Base-by-base conservation (phyloP, 768 basidiomycete species). In the Polyporus arcularius region DNA sequence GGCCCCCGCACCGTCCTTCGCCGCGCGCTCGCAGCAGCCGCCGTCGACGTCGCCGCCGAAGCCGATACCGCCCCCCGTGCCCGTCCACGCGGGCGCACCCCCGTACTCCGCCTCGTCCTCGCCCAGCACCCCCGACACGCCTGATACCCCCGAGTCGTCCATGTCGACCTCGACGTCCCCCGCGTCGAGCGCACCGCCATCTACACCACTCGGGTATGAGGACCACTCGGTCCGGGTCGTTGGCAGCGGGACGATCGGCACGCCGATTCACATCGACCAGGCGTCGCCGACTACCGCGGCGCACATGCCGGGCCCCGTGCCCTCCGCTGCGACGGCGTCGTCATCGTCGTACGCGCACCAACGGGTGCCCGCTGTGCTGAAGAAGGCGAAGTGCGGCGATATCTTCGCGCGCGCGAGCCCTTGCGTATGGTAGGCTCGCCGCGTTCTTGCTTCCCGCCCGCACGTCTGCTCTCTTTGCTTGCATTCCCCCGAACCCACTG, bases 151-250 rank as follows among this genome's bases (percentile, higher is more conserved):
- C 15, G 67, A 70, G 46, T 65, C 65, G 16, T 73, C 70, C 1
- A 71, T 69, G 53, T 73, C 72, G 30, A 67, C 61, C 6, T 70
- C 70, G 42, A 70, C 70, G 28, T 71, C 70, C 10, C 73, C 74
- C 21, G 71, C 72, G 30, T 69, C 70, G 16, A 67, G 70, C 42
- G 70, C 59, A 2, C 69, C 72, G 56, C 73, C 72, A 1, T 65
- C 67, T 28, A 74, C 72, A 39, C 73, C 72, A 8, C 65, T 65
- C 50, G 67, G 69, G 32, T 61, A 60, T 47, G 70, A 67, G 53
- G 67, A 70, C 65, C 49, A 57, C 61, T 63, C 35, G 21, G 66
- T 65, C 4, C 63, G 67, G 54, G 67, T 72, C 54, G 66, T 61
- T 16, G 42, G 41, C 11, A 47, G 53, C 28, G 58, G 63, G 32